Evolutionary conservation across 202 grass and related monocot species (phyloP).

Genomic region (Carex arenaria): DNA sequence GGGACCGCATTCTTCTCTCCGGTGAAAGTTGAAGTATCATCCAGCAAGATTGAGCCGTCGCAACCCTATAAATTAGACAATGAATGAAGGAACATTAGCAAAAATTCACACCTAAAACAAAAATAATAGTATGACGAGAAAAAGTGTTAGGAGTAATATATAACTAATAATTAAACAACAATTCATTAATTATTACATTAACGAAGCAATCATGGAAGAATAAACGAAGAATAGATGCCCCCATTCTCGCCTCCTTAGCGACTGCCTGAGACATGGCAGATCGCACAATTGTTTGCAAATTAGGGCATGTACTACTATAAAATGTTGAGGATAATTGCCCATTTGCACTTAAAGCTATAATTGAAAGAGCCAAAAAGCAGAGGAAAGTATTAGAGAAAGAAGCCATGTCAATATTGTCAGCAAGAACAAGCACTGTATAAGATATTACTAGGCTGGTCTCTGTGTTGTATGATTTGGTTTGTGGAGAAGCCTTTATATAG

Average conservation of each 20-base stretch:
- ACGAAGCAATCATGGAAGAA: constrained; percentile 99
- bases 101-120: not conserved
- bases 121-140: not conserved
- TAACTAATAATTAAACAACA: no score
- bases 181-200: constrained; percentile 38
- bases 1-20: constrained; percentile 74
- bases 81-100: not conserved
- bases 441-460: not conserved
- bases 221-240: constrained; percentile 68
- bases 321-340: constrained; percentile 47
- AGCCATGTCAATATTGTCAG: not conserved
- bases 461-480: not conserved
- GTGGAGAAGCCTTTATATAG: not conserved
- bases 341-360: not conserved
- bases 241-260: constrained; percentile 53
- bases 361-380: constrained; percentile 2
- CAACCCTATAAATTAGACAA: constrained; percentile 44
- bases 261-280: constrained; percentile 50
- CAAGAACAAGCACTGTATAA: not conserved
- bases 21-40: constrained; percentile 56
- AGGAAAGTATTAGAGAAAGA: constrained; percentile 10
- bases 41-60: constrained; percentile 76
- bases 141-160: not conserved
- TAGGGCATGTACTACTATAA: constrained; percentile 53
- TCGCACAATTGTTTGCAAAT: constrained; percentile 42